phyloP scores from a whole-genome alignment of 2,329 filamentous ascomycete genomes.

The Aureobasidium sp. region DNA sequence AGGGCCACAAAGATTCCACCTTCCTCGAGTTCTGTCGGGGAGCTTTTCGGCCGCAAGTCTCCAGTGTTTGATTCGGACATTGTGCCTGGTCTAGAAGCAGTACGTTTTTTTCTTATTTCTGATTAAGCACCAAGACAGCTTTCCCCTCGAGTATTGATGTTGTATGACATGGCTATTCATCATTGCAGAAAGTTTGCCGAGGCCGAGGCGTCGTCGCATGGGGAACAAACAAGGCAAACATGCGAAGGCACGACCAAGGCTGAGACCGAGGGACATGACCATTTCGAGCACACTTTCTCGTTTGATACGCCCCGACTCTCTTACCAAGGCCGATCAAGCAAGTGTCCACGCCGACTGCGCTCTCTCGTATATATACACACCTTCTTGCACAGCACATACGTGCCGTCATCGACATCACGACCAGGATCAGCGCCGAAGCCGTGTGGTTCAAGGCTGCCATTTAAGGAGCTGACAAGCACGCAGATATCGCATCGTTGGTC shows the following conservation, averaged over 20 bases:
- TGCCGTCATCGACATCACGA: not conserved
- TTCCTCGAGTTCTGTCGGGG: conserved; percentile 26
- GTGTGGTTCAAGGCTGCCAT: not conserved
- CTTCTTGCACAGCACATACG: not conserved
- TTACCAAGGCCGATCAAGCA: not conserved
- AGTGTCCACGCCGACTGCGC: too few relatives aligned
- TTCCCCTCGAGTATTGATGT: too few relatives aligned
- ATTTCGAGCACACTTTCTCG: not conserved
- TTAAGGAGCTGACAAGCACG: not conserved
- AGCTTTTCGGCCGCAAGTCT: not conserved
- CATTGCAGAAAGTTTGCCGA: too few relatives aligned
- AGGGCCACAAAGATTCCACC: conserved; percentile 60
- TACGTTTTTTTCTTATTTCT: too few relatives aligned
- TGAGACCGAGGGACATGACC: not conserved
- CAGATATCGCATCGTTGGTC: not conserved
- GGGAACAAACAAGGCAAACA: conserved; percentile 13
- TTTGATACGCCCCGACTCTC: not conserved
- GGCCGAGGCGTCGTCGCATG: conserved; percentile 10
- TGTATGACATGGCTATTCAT: too few relatives aligned
- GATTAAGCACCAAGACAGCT: too few relatives aligned
- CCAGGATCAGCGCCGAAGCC: not conserved
- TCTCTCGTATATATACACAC: too few relatives aligned
- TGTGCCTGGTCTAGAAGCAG: too few relatives aligned
- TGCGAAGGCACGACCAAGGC: not conserved
- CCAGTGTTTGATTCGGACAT: not conserved